phyloP scores from a whole-genome alignment of 2,329 filamentous ascomycete species.

The Diplodia sapinea region DNA sequence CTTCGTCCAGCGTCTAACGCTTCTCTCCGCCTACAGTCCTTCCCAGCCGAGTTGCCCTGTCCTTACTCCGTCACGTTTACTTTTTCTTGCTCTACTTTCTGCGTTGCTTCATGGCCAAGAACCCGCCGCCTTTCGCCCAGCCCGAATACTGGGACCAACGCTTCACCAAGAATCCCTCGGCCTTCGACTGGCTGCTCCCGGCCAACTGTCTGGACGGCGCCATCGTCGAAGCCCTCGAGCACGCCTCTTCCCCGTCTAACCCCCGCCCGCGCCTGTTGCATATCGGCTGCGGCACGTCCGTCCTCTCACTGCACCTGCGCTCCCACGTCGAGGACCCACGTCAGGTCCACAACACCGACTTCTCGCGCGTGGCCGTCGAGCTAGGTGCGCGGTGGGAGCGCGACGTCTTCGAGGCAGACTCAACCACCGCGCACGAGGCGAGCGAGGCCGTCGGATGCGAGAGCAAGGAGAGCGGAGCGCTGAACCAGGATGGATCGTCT shows the following conservation, averaged over 20 bases:
- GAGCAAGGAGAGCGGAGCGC: neutral
- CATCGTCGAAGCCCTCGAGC: slow-evolving; percentile 38
- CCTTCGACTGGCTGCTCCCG: slow-evolving; percentile 49
- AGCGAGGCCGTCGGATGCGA: too few relatives aligned
- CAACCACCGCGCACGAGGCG: neutral
- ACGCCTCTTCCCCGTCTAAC: neutral
- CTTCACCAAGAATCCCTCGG: slow-evolving; percentile 42
- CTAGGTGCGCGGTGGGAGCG: slow-evolving; percentile 42
- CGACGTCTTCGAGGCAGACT: slow-evolving; percentile 34
- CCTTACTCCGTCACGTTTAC: slow-evolving; percentile 9
- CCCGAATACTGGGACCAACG: slow-evolving; percentile 48
- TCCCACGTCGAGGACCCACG: slow-evolving; percentile 39
- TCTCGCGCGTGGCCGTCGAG: slow-evolving; percentile 45
- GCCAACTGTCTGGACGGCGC: slow-evolving; percentile 41
- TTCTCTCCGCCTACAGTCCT: neutral
- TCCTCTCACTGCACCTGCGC: slow-evolving; percentile 47
- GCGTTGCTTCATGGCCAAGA: slow-evolving; percentile 35
- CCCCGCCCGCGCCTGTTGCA: slow-evolving; percentile 42
- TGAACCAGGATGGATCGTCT: neutral
- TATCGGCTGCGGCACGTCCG: slow-evolving; percentile 49
- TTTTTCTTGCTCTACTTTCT: neutral
- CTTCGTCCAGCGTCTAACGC: slow-evolving; percentile 4
- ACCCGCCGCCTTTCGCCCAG: slow-evolving; percentile 44
- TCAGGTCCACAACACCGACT: slow-evolving; percentile 49
- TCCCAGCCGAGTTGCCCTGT: slow-evolving; percentile 12